These are phyloP conservation scores for Clonostachys rhizophaga DNA, from an alignment of 2,329 filamentous ascomycete species.

Conservation along the genomic window DNA sequence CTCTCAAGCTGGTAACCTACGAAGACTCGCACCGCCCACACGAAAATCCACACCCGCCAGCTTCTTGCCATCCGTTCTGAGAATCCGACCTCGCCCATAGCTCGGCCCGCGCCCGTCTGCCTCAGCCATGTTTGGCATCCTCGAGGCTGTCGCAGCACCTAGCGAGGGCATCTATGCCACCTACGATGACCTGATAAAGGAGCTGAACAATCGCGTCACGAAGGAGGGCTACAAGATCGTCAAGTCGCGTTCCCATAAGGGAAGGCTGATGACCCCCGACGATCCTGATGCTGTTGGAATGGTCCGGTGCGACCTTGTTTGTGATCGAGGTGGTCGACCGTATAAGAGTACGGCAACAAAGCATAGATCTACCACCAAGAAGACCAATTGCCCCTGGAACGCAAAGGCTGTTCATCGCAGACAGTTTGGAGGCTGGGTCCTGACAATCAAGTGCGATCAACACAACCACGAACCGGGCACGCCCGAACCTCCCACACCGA, in stretches of 20 bases:
- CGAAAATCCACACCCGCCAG: conserved; percentile 9
- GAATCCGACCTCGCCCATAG: conserved; percentile 9
- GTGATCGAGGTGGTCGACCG: conserved; percentile 35
- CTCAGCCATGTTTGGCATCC: conserved; percentile 34
- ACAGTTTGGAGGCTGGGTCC: conserved; percentile 35
- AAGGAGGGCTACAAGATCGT: conserved; percentile 41
- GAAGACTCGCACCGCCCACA: conserved; percentile 7
- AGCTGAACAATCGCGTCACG: conserved; percentile 32
- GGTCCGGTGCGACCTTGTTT: conserved; percentile 38
- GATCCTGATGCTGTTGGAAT: conserved; percentile 32
- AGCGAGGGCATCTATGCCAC: conserved; percentile 26
- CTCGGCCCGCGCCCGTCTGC: background rate
- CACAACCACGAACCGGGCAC: conserved; percentile 39
- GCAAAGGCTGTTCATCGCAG: conserved; percentile 38
- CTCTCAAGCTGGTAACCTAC: background rate
- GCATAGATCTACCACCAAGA: conserved; percentile 39
- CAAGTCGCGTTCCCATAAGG: conserved; percentile 35
- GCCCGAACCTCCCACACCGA: conserved; percentile 32
- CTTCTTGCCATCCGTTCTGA: background rate
- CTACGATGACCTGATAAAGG: conserved; percentile 34
- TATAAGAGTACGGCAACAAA: conserved; percentile 38
- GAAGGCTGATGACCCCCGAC: conserved; percentile 31
- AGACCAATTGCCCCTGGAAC: conserved; percentile 39
- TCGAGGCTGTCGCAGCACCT: conserved; percentile 30
- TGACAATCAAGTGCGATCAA: conserved; percentile 35